Conservation (phyloP, 345 rosid species). For the Brassica cretica region DNA sequence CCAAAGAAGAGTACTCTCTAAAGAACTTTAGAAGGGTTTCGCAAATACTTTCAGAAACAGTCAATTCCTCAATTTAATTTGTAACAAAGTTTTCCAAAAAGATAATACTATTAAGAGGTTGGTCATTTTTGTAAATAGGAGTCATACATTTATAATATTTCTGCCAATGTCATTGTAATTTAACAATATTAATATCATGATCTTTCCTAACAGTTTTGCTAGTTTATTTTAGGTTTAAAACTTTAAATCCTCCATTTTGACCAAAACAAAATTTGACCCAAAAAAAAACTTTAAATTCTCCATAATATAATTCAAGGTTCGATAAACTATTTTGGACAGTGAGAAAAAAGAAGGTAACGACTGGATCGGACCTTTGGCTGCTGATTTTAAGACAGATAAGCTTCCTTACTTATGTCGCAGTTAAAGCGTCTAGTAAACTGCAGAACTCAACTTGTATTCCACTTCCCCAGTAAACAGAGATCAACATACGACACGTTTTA, state of each 20-base stretch:
- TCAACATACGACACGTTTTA: conserved; percentile 20
- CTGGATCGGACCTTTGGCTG: conserved; percentile 7
- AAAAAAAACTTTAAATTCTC: too few species aligned
- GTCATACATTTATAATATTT: not conserved
- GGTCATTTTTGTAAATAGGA: not conserved
- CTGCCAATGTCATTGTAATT: not conserved
- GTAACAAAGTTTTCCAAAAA: not conserved
- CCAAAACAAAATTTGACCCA: too few species aligned
- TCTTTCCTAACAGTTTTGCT: not conserved
- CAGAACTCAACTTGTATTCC: conserved; percentile 22
- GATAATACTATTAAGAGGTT: not conserved
- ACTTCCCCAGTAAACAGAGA: conserved; percentile 3
- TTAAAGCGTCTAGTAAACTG: not conserved
- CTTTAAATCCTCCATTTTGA: too few species aligned
- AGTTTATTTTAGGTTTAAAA: not conserved
- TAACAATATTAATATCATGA: not conserved
- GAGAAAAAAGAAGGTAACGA: conserved; percentile 26
- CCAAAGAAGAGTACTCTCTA: not conserved
- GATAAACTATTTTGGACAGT: not conserved
- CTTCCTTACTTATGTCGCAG: not conserved
- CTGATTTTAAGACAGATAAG: conserved; percentile 23
- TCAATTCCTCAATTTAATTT: not conserved
- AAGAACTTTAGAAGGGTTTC: not conserved
- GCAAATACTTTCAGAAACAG: not conserved
- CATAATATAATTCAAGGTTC: not conserved